These are phyloP conservation scores for Cordyceps militaris DNA, from an alignment of 2,329 filamentous ascomycete genomes.

Conservation along the genomic window DNA sequence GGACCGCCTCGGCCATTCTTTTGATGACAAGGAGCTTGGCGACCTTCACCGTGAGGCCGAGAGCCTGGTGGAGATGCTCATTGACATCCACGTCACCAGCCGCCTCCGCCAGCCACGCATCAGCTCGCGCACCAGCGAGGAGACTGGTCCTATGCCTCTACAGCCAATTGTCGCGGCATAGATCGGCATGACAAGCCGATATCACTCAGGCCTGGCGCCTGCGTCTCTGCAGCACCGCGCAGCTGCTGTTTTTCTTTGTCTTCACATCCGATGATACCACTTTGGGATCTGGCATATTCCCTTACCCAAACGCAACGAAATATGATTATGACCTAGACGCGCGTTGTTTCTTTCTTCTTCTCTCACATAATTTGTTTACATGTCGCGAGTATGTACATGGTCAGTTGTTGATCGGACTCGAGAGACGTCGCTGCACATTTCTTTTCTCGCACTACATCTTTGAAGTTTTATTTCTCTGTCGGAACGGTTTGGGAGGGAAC, in stretches of 20 bases:
- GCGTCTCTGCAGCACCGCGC: background rate
- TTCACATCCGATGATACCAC: constrained; percentile 25
- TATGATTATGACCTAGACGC: constrained; percentile 21
- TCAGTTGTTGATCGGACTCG: background rate
- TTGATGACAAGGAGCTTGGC: constrained; percentile 35
- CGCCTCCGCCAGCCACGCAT: constrained; percentile 26
- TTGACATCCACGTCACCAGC: constrained; percentile 40
- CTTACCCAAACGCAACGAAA: constrained; percentile 18
- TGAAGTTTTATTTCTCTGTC: background rate
- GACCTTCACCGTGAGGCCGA: constrained; percentile 43
- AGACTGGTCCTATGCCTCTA: constrained; percentile 33
- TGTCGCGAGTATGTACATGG: background rate
- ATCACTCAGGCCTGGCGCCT: background rate
- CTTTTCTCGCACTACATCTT: background rate
- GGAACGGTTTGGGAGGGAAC: background rate
- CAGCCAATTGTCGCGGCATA: constrained; percentile 16
- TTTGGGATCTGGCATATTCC: constrained; percentile 17
- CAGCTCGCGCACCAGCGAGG: constrained; percentile 23
- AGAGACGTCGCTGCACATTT: background rate
- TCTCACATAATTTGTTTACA: constrained; percentile 8
- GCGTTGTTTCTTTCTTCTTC: background rate
- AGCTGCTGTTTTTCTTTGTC: constrained; percentile 17
- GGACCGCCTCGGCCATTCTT: constrained; percentile 28
- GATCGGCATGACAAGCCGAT: background rate
- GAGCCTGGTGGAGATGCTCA: constrained; percentile 44